Percentiles rank a stretch among this genome's conserved stretches.
Conservation (phyloP, 1,284 basidiomycete species). For the Pholiota adiposa region DNA sequence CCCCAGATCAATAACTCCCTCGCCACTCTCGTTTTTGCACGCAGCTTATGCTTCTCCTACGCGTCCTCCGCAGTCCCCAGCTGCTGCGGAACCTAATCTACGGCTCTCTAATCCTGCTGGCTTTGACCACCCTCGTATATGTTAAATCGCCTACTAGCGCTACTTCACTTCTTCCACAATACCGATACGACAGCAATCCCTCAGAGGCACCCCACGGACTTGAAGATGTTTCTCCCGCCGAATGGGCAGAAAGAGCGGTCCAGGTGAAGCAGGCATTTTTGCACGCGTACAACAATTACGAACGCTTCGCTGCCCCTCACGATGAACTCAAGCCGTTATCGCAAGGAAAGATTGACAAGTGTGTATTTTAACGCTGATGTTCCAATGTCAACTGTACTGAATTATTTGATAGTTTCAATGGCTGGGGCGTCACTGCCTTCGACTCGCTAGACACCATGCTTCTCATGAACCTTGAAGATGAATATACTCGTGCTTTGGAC, state of each 20-base stretch:
- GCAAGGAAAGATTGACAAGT: constrained; percentile 56
- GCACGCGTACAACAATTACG: constrained; percentile 69
- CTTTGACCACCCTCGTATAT: constrained; percentile 23
- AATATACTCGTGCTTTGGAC: constrained; percentile 77
- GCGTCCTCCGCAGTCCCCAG: constrained; percentile 12
- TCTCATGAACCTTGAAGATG: constrained; percentile 81
- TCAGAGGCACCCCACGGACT: not conserved
- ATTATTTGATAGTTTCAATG: constrained; percentile 63
- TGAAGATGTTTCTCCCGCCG: constrained; percentile 15
- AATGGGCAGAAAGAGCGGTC: constrained; percentile 59
- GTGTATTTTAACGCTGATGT: constrained; percentile 22
- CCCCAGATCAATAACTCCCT: not conserved
- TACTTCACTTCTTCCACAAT: constrained; percentile 16
- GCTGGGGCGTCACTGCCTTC: constrained; percentile 87
- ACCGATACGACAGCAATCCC: not conserved
- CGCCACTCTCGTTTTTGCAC: not conserved
- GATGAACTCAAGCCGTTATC: constrained; percentile 66
- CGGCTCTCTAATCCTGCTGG: constrained; percentile 19
- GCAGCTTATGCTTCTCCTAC: constrained; percentile 5
- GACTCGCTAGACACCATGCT: constrained; percentile 90
- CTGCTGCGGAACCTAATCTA: constrained; percentile 24
- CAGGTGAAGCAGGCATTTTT: constrained; percentile 63
- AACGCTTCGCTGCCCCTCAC: constrained; percentile 54
- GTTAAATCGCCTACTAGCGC: constrained; percentile 9
- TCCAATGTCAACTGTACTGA: not conserved